Evolutionary conservation across 176 grass and related monocot genomes (phyloP).

Genomic region (Eragrostis curvula): DNA sequence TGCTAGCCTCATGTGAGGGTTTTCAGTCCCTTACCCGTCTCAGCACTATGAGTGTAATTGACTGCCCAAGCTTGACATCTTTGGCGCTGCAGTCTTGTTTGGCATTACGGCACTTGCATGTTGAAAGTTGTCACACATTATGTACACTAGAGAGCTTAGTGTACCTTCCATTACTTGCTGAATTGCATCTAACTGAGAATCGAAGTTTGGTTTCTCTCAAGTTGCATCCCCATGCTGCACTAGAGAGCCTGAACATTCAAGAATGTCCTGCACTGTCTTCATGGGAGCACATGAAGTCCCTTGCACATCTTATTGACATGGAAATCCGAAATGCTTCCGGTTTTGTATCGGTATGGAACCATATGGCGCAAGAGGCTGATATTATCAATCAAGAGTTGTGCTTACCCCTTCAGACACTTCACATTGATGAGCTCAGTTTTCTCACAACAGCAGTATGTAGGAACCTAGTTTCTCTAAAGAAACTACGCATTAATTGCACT

Average conservation of each 20-base stretch:
- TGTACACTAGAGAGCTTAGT: neutral
- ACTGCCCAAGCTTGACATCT: neutral
- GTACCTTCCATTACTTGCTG: slow-evolving; percentile 17
- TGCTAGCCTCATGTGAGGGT: slow-evolving; percentile 8
- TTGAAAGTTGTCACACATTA: slow-evolving; percentile 2
- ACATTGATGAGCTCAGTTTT: slow-evolving; percentile 21
- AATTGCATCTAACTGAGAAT: slow-evolving; percentile 15
- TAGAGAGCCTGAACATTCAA: slow-evolving; percentile 11
- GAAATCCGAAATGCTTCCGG: slow-evolving; percentile 10
- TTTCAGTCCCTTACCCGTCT: neutral
- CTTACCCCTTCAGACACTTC: slow-evolving; percentile 4
- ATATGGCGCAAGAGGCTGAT: neutral
- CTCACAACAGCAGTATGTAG: slow-evolving; percentile 4
- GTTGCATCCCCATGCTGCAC: neutral
- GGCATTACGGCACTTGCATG: neutral
- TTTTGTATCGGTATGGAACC: slow-evolving; percentile 14
- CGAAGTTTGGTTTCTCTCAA: slow-evolving; percentile 20
- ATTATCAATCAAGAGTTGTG: neutral
- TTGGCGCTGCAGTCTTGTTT: slow-evolving; percentile 3
- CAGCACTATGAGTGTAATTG: neutral
- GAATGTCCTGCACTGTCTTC: slow-evolving; percentile 19
- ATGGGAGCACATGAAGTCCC: slow-evolving; percentile 20
- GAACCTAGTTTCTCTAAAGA: neutral
- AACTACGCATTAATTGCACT: neutral
- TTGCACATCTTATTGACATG: neutral